Evolutionary conservation across 2,329 filamentous ascomycete genomes (phyloP).

Genomic region (Diaporthe citrichinensis): DNA sequence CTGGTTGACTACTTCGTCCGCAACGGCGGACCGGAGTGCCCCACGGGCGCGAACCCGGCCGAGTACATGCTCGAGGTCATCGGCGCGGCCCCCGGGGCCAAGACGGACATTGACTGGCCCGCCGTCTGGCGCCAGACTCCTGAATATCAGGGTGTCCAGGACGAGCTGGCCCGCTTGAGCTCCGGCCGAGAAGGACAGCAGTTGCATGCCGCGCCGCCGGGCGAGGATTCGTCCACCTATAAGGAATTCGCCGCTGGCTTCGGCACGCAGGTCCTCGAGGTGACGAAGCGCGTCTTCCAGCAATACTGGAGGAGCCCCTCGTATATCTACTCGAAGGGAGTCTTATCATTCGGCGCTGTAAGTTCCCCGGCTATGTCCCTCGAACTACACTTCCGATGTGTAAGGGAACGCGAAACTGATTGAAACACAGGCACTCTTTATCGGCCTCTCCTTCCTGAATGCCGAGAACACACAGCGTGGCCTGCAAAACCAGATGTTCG

Average conservation of each 20-base stretch:
- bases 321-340: constrained; percentile 79
- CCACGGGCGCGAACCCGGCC: constrained; percentile 80
- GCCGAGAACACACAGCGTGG: constrained; percentile 73
- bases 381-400: too few relatives aligned
- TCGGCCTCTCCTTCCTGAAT: constrained; percentile 77
- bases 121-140: constrained; percentile 72
- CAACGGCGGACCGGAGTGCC: constrained; percentile 76
- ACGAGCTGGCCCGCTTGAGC: constrained; percentile 68
- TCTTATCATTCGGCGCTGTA: constrained; percentile 63
- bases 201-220: too few relatives aligned
- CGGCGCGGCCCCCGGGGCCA: constrained; percentile 74
- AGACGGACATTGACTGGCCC: constrained; percentile 75
- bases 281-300: constrained; percentile 74
- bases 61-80: constrained; percentile 82
- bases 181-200: too few relatives aligned
- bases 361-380: background rate
- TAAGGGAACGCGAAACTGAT: background rate
- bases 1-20: constrained; percentile 83
- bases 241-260: too few relatives aligned
- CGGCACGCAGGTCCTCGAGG: constrained; percentile 70
- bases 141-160: constrained; percentile 69
- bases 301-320: constrained; percentile 81
- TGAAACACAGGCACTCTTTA: constrained; percentile 67
- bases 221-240: too few relatives aligned
- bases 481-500: constrained; percentile 78